Evolutionary conservation across 805 yeast species (phyloP).

Genomic region (Clavispora santaluciae): DNA sequence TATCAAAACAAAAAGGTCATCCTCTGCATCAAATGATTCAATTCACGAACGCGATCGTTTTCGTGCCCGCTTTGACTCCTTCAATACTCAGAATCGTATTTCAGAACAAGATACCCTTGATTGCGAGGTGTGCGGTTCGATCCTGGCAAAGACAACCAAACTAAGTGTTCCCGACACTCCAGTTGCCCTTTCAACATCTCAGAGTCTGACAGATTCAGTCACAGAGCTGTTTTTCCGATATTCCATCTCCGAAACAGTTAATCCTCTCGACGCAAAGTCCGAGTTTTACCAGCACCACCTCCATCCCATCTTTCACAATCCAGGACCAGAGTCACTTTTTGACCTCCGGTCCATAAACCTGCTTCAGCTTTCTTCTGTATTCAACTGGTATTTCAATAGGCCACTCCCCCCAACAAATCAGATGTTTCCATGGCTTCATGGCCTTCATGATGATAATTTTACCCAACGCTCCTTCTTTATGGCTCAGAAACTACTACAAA

Average conservation of each 20-base stretch:
- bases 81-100: constrained; percentile 19
- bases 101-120: constrained; percentile 2
- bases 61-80: constrained; percentile 32
- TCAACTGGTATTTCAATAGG: constrained; percentile 35
- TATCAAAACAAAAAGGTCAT: constrained; percentile 27
- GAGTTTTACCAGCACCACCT: constrained; percentile 8
- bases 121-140: constrained; percentile 34
- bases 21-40: constrained; percentile 37
- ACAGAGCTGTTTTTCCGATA: constrained; percentile 3
- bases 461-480: constrained; percentile 48
- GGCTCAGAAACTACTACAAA: constrained; percentile 18
- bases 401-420: constrained; percentile 55
- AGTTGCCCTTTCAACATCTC: constrained; percentile 2
- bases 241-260: constrained; percentile 6
- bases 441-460: constrained; percentile 53
- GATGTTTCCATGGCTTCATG: constrained; percentile 92
- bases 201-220: constrained; percentile 1
- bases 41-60: constrained; percentile 38
- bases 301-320: background rate
- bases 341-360: constrained; percentile 1
- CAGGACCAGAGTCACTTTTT: background rate
- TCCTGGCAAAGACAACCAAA: constrained; percentile 35
- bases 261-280: constrained; percentile 18
- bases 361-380: constrained; percentile 16
- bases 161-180: constrained; percentile 16